phyloP scores from a whole-genome alignment of 495 filamentous ascomycete species.

The Xylaria castorea region DNA sequence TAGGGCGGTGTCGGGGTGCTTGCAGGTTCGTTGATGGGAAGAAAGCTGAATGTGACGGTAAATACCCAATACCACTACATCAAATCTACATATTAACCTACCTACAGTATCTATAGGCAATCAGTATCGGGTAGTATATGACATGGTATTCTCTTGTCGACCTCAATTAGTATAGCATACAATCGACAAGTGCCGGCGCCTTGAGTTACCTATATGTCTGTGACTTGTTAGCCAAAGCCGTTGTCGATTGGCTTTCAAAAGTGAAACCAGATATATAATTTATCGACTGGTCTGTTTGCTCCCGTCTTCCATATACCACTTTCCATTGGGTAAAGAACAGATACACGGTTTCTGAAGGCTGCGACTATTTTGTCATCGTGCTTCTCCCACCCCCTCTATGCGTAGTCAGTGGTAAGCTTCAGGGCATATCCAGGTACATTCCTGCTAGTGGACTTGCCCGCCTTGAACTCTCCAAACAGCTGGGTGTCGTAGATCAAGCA shows the following conservation, averaged over 20 bases:
- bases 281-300: background rate
- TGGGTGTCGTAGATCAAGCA: background rate
- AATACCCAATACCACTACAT: background rate
- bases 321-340: background rate
- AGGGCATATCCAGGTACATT: conserved; percentile 13
- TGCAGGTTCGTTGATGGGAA: background rate
- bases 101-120: background rate
- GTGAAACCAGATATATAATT: background rate
- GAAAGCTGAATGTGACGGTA: background rate
- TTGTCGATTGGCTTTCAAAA: background rate
- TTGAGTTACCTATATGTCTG: background rate
- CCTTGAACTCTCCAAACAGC: conserved; percentile 19
- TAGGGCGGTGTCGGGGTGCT: background rate
- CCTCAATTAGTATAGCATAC: background rate
- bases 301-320: background rate
- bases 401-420: conserved; percentile 2
- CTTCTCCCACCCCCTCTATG: background rate
- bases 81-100: background rate
- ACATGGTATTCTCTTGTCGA: background rate
- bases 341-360: background rate
- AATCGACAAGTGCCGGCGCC: background rate
- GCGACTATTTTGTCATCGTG: background rate
- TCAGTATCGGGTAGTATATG: background rate
- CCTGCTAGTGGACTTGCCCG: conserved; percentile 4
- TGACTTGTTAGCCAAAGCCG: background rate